These are phyloP conservation scores for Blastobotrys apis DNA, from an alignment of 1,139 yeast genomes.

Conservation along the genomic window DNA sequence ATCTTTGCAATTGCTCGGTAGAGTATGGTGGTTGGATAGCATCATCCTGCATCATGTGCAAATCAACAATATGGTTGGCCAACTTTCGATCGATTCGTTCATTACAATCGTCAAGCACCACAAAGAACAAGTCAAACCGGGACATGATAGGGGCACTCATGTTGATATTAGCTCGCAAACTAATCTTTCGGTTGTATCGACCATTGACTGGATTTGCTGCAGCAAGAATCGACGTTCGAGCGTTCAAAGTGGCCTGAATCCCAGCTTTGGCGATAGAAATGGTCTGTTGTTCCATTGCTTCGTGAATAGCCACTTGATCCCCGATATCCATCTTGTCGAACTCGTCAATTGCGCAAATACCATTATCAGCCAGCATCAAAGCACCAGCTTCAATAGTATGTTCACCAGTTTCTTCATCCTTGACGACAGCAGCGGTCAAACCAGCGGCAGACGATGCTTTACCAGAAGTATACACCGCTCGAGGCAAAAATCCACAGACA, in stretches of 20 bases:
- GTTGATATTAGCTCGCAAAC: constrained; percentile 79
- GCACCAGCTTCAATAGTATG: constrained; percentile 99
- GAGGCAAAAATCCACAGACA: constrained; percentile 85
- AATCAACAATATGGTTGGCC: constrained; percentile 87
- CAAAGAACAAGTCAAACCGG: constrained; percentile 92
- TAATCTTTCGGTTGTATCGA: constrained; percentile 80
- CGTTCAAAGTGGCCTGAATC: constrained; percentile 94
- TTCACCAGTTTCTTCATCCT: constrained; percentile 97
- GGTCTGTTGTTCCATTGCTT: constrained; percentile 99
- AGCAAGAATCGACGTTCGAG: constrained; percentile 91
- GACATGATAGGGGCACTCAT: constrained; percentile 99
- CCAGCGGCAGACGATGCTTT: constrained; percentile 99
- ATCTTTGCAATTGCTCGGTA: constrained; percentile 83
- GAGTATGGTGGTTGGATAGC: constrained; percentile 89
- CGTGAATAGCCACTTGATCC: constrained; percentile 98
- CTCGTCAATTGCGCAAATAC: constrained; percentile 97
- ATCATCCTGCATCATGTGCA: constrained; percentile 86
- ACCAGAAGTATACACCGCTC: constrained; percentile 97
- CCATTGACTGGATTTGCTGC: constrained; percentile 98
- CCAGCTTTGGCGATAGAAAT: constrained; percentile 98
- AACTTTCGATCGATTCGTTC: constrained; percentile 84
- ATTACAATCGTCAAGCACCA: constrained; percentile 90
- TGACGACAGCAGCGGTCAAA: constrained; percentile 95
- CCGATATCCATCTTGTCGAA: constrained; percentile 95
- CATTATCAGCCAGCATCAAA: constrained; percentile 96